Base-by-base conservation (phyloP, 1,284 basidiomycete genomes). In the Trametes versicolor region DNA sequence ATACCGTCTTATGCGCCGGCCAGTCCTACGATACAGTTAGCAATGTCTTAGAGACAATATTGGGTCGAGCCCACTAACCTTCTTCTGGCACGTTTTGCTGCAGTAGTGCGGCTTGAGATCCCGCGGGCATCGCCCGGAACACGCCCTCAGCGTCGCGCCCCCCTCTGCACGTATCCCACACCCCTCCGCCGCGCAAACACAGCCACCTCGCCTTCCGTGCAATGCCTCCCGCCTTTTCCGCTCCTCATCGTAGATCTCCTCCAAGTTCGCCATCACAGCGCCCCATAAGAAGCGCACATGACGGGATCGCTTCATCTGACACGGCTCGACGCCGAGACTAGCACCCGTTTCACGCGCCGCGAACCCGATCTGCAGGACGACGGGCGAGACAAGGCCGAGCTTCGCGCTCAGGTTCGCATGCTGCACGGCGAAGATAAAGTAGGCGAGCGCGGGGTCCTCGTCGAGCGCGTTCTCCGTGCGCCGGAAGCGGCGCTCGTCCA, bases 61-160 rank as follows among this genome's bases (percentile, higher is more conserved):
- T 17, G 7, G 12, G 12, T 23, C 12, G 43, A 4, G 4, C 2
- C n/a, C 21, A 29, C 43, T 47, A 27, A 60, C 51, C 41, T 36
- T 47, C 51, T 62, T 60, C 63, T 68, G 67, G 39, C 61, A 68
- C 34, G 61, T 49, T 43, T 56, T 60, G 41, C 39, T 34, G 36
- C 41, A 57, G 39, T 56, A 64, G 15, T 37, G 49, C n/a, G 50
- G 48, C 58, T 55, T 50, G 39, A 56, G 25, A 9, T 58, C 49
- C 19, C 32, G 48, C 23, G 63, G 66, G 32, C 63, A 65, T 21
- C 36, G 32, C n/a, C 66, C 67, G 2, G 41, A 34, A 21, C 67
- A 65, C n/a, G 12, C 3, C 12, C 23, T 47, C n/a, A 47, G 15
- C 7, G 43, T 4, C 12, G 12, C n/a, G 3, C n/a, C 2, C 19